Conservation (phyloP, 352 stramenopile species). For the Phytophthora idaei region DNA sequence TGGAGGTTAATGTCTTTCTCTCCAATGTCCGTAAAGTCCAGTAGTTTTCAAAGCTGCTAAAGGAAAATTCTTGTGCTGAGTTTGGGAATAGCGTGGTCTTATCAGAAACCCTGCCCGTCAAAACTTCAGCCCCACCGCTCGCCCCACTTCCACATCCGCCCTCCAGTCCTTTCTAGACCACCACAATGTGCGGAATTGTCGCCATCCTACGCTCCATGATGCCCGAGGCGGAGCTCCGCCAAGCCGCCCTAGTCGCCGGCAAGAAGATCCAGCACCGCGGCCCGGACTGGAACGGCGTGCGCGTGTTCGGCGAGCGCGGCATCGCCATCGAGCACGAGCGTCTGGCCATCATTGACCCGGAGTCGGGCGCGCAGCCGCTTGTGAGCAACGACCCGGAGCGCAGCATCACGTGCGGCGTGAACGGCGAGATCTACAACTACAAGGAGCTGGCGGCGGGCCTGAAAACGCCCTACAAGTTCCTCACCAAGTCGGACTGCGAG, state of each 20-base stretch:
- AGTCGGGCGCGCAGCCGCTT: constrained; percentile 93
- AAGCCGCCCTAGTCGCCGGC: constrained; percentile 94
- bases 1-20: background rate
- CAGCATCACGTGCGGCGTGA: constrained; percentile 95
- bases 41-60: background rate
- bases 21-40: background rate
- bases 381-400: constrained; percentile 81
- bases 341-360: constrained; percentile 98
- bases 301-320: constrained; percentile 73
- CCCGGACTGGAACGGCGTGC: constrained; percentile 96
- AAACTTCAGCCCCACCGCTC: constrained; percentile 12
- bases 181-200: constrained; percentile 97
- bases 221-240: constrained; percentile 92
- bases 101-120: constrained; percentile 12
- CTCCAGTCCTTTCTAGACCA: background rate
- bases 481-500: constrained; percentile 98
- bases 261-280: constrained; percentile 96
- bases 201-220: constrained; percentile 97
- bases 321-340: constrained; percentile 97
- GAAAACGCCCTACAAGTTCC: constrained; percentile 89
- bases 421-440: constrained; percentile 99
- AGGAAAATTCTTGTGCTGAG: constrained; percentile 53
- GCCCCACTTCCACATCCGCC: constrained; percentile 23
- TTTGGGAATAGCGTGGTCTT: constrained; percentile 1
- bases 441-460: constrained; percentile 93